A percentile compares a stretch with the other conserved stretches of the same genome.
These are phyloP conservation scores for Ganoderma multipileum DNA, from an alignment of 1,284 basidiomycete genomes.

Conservation along the genomic window DNA sequence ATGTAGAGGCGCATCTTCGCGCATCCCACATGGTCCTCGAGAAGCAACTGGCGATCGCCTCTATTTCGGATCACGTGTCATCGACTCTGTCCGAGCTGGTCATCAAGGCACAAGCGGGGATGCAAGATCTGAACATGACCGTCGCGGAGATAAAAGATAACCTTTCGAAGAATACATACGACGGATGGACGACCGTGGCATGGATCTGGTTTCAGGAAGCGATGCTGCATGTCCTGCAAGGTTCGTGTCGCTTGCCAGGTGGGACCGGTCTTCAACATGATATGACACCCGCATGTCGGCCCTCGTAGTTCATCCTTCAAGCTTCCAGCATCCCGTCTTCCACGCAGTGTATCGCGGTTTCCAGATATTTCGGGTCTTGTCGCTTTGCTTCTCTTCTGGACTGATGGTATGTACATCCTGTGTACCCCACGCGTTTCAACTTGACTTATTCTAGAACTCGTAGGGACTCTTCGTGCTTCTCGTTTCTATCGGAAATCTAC, in stretches of 20 bases:
- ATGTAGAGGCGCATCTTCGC: conserved; percentile 36
- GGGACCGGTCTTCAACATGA: neutral
- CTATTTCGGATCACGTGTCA: conserved; percentile 45
- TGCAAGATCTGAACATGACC: conserved; percentile 55
- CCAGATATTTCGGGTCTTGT: conserved; percentile 26
- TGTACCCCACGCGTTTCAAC: neutral
- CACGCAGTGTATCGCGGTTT: conserved; percentile 15
- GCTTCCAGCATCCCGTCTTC: conserved; percentile 29
- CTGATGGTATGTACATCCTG: conserved; percentile 31
- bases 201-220: conserved; percentile 28
- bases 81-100: conserved; percentile 46
- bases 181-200: conserved; percentile 8
- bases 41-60: conserved; percentile 44
- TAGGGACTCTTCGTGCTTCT: conserved; percentile 27
- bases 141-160: conserved; percentile 44
- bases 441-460: neutral
- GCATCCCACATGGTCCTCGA: conserved; percentile 40
- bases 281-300: neutral
- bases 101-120: conserved; percentile 46
- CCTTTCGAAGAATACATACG: conserved; percentile 20
- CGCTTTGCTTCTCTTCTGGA: conserved; percentile 30
- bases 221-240: conserved; percentile 28
- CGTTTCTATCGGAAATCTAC: conserved; percentile 14
- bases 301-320: conserved; percentile 30
- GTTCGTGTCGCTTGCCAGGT: conserved; percentile 24